phyloP scores from a whole-genome alignment of 768 basidiomycete genomes.

The Kwoniella pini region DNA sequence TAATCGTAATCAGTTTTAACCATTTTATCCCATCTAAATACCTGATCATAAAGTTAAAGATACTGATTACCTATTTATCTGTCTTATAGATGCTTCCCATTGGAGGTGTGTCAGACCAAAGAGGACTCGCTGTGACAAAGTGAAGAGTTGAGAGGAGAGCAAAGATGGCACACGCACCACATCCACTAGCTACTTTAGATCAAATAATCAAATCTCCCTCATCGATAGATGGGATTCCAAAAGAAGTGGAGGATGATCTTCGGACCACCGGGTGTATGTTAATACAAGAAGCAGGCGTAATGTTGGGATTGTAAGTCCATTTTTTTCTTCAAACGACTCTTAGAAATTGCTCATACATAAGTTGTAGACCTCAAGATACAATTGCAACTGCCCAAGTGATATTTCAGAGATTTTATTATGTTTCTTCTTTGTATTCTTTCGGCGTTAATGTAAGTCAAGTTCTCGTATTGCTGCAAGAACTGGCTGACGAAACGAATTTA shows the following conservation, averaged over 20 bases:
- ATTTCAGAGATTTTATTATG: conserved; percentile 96
- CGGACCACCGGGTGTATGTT: conserved; percentile 89
- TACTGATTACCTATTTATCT: too few species aligned
- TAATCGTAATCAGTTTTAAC: conserved; percentile 2
- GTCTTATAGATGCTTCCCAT: too few species aligned
- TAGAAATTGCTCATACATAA: background rate
- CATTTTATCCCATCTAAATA: conserved; percentile 19
- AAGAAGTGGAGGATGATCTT: conserved; percentile 80
- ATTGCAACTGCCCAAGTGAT: conserved; percentile 95
- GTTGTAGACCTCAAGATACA: conserved; percentile 79
- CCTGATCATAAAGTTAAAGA: too few species aligned
- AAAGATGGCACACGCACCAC: conserved; percentile 48
- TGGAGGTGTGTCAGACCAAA: too few species aligned
- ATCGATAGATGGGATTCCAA: conserved; percentile 74
- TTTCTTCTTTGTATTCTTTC: conserved; percentile 91
- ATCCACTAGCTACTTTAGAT: conserved; percentile 77
- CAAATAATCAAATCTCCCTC: conserved; percentile 84
- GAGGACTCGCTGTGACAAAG: too few species aligned
- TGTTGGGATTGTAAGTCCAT: conserved; percentile 76
- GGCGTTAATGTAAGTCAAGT: conserved; percentile 73
- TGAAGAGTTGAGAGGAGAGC: background rate
- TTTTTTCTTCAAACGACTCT: background rate
- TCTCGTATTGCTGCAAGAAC: background rate
- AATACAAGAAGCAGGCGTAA: conserved; percentile 89
- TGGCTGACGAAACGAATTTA: conserved; percentile 50